Conservation (phyloP, 768 basidiomycete genomes). For the Clathrus columnatus region DNA sequence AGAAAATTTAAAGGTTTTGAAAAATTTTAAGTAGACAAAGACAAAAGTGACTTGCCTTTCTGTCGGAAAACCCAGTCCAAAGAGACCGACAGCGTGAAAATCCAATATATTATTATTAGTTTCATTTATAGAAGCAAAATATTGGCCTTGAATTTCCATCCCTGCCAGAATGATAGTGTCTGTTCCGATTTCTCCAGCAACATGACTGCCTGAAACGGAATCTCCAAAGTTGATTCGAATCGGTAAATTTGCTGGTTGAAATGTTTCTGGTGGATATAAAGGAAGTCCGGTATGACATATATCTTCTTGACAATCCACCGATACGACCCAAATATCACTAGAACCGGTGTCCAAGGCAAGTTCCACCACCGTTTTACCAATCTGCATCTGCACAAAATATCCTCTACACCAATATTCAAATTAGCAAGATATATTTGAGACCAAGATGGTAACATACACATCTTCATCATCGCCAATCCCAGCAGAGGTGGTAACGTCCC, state of each 20-base stretch:
- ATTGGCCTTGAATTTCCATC: slow-evolving; percentile 40
- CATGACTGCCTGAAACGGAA: slow-evolving; percentile 60
- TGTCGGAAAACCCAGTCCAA: too few species aligned
- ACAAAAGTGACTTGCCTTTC: too few species aligned
- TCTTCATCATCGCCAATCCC: slow-evolving; percentile 57
- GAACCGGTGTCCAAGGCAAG: slow-evolving; percentile 71
- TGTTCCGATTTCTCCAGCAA: slow-evolving; percentile 51
- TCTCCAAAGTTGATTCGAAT: slow-evolving; percentile 58
- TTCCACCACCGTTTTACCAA: slow-evolving; percentile 44
- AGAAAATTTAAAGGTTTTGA: too few species aligned
- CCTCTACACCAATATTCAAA: too few species aligned
- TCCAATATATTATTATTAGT: slow-evolving; percentile 58
- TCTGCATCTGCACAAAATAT: slow-evolving; percentile 51
- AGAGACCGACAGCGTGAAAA: slow-evolving; percentile 53
- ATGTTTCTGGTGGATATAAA: slow-evolving; percentile 41
- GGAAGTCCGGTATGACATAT: slow-evolving; percentile 30
- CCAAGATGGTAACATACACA: slow-evolving; percentile 53
- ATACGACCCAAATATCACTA: slow-evolving; percentile 68
- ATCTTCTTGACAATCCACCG: slow-evolving; percentile 39
- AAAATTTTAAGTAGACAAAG: too few species aligned
- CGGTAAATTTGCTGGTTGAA: slow-evolving; percentile 39
- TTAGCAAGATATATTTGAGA: neutral
- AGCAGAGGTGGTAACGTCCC: slow-evolving; percentile 24
- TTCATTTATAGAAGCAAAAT: slow-evolving; percentile 55
- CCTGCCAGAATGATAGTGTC: slow-evolving; percentile 50